phyloP scores from a whole-genome alignment of 2,329 filamentous ascomycete species.

The Atkinsonella texensis region DNA sequence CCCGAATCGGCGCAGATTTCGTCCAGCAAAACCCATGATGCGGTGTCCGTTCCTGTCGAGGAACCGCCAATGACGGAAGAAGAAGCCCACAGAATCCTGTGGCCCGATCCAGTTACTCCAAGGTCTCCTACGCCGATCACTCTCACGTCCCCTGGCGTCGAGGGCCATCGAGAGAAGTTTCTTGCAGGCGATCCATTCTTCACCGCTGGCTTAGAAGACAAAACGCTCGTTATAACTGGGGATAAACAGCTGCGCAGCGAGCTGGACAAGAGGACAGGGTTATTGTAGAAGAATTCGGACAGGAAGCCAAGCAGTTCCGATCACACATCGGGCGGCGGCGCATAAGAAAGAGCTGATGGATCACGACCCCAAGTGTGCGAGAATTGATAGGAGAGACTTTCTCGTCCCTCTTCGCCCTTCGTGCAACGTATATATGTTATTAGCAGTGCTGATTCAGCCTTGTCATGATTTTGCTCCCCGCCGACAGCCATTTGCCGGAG shows the following conservation, averaged over 20 bases:
- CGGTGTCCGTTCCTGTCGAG: slow-evolving; percentile 7
- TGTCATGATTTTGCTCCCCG: too few relatives aligned
- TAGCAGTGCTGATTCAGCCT: too few relatives aligned
- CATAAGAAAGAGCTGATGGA: not conserved
- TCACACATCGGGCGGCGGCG: not conserved
- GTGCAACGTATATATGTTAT: too few relatives aligned
- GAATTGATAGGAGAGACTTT: too few relatives aligned
- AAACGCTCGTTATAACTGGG: slow-evolving; percentile 22
- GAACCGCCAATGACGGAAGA: slow-evolving; percentile 27
- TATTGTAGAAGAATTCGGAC: slow-evolving; percentile 12
- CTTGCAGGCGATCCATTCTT: slow-evolving; percentile 23
- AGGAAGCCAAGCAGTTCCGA: not conserved
- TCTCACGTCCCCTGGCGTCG: slow-evolving; percentile 8
- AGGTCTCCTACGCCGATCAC: slow-evolving; percentile 1
- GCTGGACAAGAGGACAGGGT: slow-evolving; percentile 16
- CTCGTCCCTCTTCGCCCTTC: not conserved
- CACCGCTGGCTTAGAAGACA: slow-evolving; percentile 22
- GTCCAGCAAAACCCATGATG: slow-evolving; percentile 3
- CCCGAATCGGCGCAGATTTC: not conserved
- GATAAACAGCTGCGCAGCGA: slow-evolving; percentile 24
- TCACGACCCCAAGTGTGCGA: not conserved
- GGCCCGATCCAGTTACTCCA: slow-evolving; percentile 20
- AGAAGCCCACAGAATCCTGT: slow-evolving; percentile 27
- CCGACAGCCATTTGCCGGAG: too few relatives aligned
- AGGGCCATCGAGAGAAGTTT: slow-evolving; percentile 28